Conservation (phyloP, 2,329 filamentous ascomycete genomes). For the Arthrinium puccinioides region DNA sequence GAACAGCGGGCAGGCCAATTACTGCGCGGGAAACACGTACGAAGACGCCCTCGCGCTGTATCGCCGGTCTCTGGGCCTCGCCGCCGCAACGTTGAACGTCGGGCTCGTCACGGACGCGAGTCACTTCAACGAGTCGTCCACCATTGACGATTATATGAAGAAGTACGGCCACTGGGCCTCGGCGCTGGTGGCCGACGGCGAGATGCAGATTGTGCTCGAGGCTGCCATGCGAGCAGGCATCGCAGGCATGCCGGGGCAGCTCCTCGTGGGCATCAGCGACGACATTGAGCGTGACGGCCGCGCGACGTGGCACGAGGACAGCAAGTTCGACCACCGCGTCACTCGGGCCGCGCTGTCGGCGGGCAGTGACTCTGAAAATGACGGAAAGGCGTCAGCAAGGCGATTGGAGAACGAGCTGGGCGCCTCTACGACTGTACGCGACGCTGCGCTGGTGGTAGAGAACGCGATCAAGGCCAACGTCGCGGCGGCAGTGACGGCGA, state of each 20-base stretch:
- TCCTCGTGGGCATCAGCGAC: not conserved
- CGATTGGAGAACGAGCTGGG: not conserved
- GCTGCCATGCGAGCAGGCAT: not conserved
- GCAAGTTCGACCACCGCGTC: not conserved
- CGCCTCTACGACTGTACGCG: not conserved
- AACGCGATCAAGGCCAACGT: not conserved
- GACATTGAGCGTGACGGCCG: not conserved
- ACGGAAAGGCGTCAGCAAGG: not conserved
- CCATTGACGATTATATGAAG: not conserved
- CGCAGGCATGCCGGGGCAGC: not conserved
- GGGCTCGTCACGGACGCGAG: not conserved
- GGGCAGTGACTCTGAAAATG: no score
- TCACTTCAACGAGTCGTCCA: not conserved
- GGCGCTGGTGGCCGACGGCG: not conserved
- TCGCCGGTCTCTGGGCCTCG: not conserved
- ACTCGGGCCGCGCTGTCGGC: not conserved
- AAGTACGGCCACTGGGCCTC: not conserved
- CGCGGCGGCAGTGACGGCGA: not conserved
- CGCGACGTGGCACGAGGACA: not conserved
- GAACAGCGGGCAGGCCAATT: not conserved
- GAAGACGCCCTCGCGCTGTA: not conserved
- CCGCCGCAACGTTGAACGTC: not conserved
- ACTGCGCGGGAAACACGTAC: not conserved
- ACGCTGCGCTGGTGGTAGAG: not conserved
- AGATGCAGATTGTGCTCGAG: not conserved